phyloP scores from a whole-genome alignment of 768 basidiomycete genomes.

The Suillus alpinus region DNA sequence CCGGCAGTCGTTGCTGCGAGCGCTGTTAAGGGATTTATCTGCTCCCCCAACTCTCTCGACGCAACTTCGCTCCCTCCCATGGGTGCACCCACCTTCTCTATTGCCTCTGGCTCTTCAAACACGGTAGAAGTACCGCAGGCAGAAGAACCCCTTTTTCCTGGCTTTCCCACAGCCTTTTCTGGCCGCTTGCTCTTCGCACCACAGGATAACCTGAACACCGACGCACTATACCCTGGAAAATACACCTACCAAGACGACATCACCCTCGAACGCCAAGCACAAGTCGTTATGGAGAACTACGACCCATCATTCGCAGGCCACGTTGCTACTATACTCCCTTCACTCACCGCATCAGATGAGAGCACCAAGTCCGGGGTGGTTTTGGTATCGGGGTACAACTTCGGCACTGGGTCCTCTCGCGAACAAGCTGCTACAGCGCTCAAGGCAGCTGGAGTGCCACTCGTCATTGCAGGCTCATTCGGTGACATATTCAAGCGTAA shows the following conservation, averaged over 20 bases:
- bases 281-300: slow-evolving; percentile 99
- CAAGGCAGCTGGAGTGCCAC: slow-evolving; percentile 86
- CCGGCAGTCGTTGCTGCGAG: slow-evolving; percentile 97
- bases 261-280: slow-evolving; percentile 88
- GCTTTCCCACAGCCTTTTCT: slow-evolving; percentile 80
- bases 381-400: slow-evolving; percentile 93
- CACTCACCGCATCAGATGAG: slow-evolving; percentile 15
- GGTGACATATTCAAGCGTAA: slow-evolving; percentile 99
- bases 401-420: slow-evolving; percentile 96
- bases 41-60: slow-evolving; percentile 72
- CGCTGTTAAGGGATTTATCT: slow-evolving; percentile 89
- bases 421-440: slow-evolving; percentile 99
- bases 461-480: slow-evolving; percentile 97
- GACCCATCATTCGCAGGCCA: slow-evolving; percentile 81
- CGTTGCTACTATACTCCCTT: slow-evolving; percentile 47
- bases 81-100: slow-evolving; percentile 57
- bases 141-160: slow-evolving; percentile 67
- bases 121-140: slow-evolving; percentile 22
- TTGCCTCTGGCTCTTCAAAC: slow-evolving; percentile 32
- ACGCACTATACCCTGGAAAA: slow-evolving; percentile 98
- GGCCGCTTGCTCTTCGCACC: slow-evolving; percentile 91
- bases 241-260: slow-evolving; percentile 99
- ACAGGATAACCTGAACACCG: slow-evolving; percentile 97
- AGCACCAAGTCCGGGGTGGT: slow-evolving; percentile 60
- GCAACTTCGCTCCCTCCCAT: slow-evolving; percentile 46